phyloP scores from a whole-genome alignment of 768 basidiomycete genomes.

The Tulasnella sp. region DNA sequence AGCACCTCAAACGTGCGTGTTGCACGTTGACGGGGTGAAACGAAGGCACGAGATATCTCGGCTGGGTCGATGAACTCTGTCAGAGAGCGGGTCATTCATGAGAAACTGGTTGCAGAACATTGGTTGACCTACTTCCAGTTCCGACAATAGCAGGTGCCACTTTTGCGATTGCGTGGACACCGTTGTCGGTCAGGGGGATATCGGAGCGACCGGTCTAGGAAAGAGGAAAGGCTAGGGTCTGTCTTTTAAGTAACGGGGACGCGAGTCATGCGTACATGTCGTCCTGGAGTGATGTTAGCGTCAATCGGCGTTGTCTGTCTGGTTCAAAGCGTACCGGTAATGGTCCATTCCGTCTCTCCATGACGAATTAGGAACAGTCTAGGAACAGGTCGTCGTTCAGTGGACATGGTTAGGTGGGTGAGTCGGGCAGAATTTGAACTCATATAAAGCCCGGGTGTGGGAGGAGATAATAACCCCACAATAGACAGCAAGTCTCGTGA shows the following conservation, averaged over 20 bases:
- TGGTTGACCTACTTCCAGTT: slow-evolving; percentile 62
- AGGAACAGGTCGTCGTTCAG: slow-evolving; percentile 40
- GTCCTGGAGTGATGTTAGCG: slow-evolving; percentile 18
- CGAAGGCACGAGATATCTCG: slow-evolving; percentile 57
- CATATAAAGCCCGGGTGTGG: too few relatives aligned
- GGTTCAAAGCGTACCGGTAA: slow-evolving; percentile 43
- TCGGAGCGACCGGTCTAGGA: slow-evolving; percentile 80
- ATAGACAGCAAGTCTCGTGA: too few relatives aligned
- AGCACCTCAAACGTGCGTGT: slow-evolving; percentile 75
- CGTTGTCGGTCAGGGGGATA: slow-evolving; percentile 71
- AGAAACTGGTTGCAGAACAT: too few relatives aligned
- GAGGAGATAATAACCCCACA: too few relatives aligned
- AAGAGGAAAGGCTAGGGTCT: not conserved
- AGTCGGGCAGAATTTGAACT: too few relatives aligned
- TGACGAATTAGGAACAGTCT: slow-evolving; percentile 72
- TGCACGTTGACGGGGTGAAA: slow-evolving; percentile 83
- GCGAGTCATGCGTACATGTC: slow-evolving; percentile 18
- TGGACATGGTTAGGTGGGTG: not conserved
- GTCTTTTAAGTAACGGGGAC: not conserved
- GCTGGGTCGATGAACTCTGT: slow-evolving; percentile 68
- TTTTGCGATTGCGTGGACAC: slow-evolving; percentile 55
- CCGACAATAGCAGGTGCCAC: slow-evolving; percentile 61
- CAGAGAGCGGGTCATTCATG: too few relatives aligned
- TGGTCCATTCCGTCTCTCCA: slow-evolving; percentile 90
- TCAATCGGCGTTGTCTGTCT: not conserved